Base-by-base conservation (phyloP, 345 rosid species). In the Salix exigua region DNA sequence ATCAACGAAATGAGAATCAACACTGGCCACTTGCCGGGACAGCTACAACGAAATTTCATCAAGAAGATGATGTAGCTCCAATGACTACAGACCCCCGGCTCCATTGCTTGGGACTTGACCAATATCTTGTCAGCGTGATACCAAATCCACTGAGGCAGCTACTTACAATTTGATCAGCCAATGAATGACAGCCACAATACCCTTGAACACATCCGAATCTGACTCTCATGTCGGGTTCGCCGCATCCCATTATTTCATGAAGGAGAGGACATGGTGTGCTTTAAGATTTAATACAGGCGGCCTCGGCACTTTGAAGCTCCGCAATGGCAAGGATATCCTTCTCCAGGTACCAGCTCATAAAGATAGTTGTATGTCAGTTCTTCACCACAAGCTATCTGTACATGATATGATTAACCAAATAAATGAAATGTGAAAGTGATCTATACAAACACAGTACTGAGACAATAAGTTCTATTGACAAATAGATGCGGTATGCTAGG, bases 361-460 rank as follows among this genome's bases (percentile, higher is more conserved):
- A 79, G 88, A 79, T 87, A 92, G 84, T 89, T 89, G 42, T 80
- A 85, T 1, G 97, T 91, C 81, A 94, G 82, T 80, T 96, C 99
- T 82, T 96, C 97, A 53, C 99, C 98, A n/a, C 75, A 80, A 70
- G 94, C 85, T 82, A 96, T 94, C 99, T 96, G 99, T 84, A 80
- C 84, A 75, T 31, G 19, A 42, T n/a, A 73, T 17, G 35, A 55
- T 37, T 48, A 67, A 48, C 58, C 65, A 37, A 68, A 53, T 42
- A 38, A 66, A 81, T 71, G 17, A 68, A 73, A 67, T 16, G 60
- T 11, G 28, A 7, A n/a, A 68, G 28, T 18, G 19, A 25, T 38
- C n/a, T 17, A 53, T 23, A 33, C 65, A 63, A 13, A 7, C 17
- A 31, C 38, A 62, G 55, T 37, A 26, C 55, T 25, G 26, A 48